phyloP scores from a whole-genome alignment of 306 rosid species.

The Acacia confusa region DNA sequence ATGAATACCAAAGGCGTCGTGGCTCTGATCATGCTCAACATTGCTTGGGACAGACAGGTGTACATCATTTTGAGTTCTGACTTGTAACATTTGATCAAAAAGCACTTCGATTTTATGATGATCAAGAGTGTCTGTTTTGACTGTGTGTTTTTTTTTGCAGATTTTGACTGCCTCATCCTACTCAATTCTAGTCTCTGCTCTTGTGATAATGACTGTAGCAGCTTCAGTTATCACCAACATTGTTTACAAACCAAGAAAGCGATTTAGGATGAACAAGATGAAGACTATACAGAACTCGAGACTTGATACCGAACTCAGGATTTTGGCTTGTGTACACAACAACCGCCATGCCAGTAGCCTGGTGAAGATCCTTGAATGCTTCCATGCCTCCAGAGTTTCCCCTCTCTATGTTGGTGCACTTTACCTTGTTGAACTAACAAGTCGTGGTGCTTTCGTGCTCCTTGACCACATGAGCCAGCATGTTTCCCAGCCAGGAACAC shows the following conservation, averaged over 20 bases:
- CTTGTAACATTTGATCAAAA: not conserved
- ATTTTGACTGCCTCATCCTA: constrained; percentile 11
- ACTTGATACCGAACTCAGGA: constrained; percentile 38
- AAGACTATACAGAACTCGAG: constrained; percentile 39
- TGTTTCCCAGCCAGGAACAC: not conserved
- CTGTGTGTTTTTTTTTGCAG: constrained; percentile 25
- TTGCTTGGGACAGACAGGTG: constrained; percentile 40
- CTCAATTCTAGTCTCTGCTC: not conserved
- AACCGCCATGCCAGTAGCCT: constrained; percentile 27
- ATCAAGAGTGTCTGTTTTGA: not conserved
- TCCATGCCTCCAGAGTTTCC: constrained; percentile 28
- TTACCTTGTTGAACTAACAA: constrained; percentile 41
- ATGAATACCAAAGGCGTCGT: constrained; percentile 47
- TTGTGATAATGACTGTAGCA: constrained; percentile 37
- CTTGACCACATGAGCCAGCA: constrained; percentile 24
- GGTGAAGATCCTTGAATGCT: constrained; percentile 29
- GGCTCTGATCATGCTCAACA: constrained; percentile 38
- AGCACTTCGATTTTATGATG: not conserved
- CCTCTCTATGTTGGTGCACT: constrained; percentile 34
- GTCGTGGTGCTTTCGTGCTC: constrained; percentile 27
- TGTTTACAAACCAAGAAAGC: constrained; percentile 35
- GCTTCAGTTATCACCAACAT: constrained; percentile 29
- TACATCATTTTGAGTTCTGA: not conserved
- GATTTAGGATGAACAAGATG: constrained; percentile 30
- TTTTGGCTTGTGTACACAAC: constrained; percentile 45